Evolutionary conservation across 805 yeast genomes (phyloP).

Genomic region (Metschnikowia santaceciliae): DNA sequence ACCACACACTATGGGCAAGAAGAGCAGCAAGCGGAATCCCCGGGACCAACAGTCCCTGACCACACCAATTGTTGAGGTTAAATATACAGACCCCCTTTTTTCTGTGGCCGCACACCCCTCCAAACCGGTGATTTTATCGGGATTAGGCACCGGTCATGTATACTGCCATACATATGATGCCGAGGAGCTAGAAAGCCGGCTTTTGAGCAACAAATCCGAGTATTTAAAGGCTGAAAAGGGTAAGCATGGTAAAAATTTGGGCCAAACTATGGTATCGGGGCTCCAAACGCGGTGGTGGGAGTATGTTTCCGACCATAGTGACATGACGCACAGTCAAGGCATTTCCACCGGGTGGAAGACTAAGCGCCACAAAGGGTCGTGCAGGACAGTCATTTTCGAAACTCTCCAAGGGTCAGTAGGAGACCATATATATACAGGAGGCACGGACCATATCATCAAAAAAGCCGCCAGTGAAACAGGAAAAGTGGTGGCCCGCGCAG

Average conservation of each 20-base stretch:
- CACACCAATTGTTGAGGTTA: slow-evolving; percentile 44
- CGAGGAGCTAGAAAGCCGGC: slow-evolving; percentile 37
- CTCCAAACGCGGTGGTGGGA: slow-evolving; percentile 47
- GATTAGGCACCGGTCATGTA: slow-evolving; percentile 80
- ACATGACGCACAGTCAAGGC: slow-evolving; percentile 23
- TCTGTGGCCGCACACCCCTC: slow-evolving; percentile 76
- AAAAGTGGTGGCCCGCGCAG: slow-evolving; percentile 58
- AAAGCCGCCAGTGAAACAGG: slow-evolving; percentile 71
- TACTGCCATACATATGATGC: slow-evolving; percentile 57
- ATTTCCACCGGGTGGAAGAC: slow-evolving; percentile 68
- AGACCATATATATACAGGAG: slow-evolving; percentile 59
- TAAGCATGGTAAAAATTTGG: slow-evolving; percentile 21
- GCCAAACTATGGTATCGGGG: slow-evolving; percentile 13
- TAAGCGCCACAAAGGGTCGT: slow-evolving; percentile 84
- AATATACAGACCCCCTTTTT: slow-evolving; percentile 64
- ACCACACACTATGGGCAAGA: slow-evolving; percentile 17
- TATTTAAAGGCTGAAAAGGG: neutral
- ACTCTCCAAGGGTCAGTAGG: slow-evolving; percentile 45
- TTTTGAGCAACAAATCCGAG: slow-evolving; percentile 1
- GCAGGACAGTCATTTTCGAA: slow-evolving; percentile 68
- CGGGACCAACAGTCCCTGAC: slow-evolving; percentile 30
- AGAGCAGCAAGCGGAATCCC: slow-evolving; percentile 23
- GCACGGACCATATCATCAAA: slow-evolving; percentile 77
- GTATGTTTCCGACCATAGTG: slow-evolving; percentile 26
- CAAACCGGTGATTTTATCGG: slow-evolving; percentile 58